A percentile compares a stretch with the other conserved stretches of the same genome.
phyloP scores from a whole-genome alignment of 2,329 filamentous ascomycete species.

The Fusarium burgessii region DNA sequence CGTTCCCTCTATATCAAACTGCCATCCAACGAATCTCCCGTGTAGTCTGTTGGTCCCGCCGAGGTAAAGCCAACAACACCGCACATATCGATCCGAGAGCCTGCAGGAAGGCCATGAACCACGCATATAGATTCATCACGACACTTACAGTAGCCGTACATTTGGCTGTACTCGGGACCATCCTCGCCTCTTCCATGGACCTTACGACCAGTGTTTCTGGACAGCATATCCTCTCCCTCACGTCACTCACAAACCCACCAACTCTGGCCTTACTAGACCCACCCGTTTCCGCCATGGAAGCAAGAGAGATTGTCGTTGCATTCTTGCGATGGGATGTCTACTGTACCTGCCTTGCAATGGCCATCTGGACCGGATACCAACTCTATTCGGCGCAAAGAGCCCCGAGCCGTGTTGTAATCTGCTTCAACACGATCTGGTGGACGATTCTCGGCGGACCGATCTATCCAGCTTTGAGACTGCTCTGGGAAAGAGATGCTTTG shows the following conservation, averaged over 20 bases:
- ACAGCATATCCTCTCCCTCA: conserved; percentile 25
- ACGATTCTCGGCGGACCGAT: conserved; percentile 32
- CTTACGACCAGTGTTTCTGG: conserved; percentile 12
- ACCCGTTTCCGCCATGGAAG: conserved; percentile 9
- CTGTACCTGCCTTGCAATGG: conserved; percentile 33
- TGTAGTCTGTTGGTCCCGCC: not conserved
- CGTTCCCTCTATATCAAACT: conserved; percentile 35
- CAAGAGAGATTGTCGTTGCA: conserved; percentile 31
- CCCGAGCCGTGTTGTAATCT: not conserved
- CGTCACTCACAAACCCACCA: conserved; percentile 24
- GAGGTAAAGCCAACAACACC: not conserved
- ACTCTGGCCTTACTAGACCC: conserved; percentile 29
- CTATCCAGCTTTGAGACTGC: conserved; percentile 30
- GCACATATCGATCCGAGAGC: not conserved
- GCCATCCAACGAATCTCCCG: not conserved
- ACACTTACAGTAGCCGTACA: conserved; percentile 7
- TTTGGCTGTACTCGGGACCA: conserved; percentile 14
- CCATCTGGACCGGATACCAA: conserved; percentile 33
- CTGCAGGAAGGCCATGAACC: conserved; percentile 2
- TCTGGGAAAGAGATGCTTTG: conserved; percentile 30
- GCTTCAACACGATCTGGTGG: not conserved
- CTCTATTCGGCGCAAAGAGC: not conserved
- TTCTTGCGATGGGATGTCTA: conserved; percentile 43
- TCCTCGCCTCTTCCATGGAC: conserved; percentile 6
- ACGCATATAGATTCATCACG: conserved; percentile 25